phyloP scores from a whole-genome alignment of 768 basidiomycete species.

The Lepiota brunneoincarnata region DNA sequence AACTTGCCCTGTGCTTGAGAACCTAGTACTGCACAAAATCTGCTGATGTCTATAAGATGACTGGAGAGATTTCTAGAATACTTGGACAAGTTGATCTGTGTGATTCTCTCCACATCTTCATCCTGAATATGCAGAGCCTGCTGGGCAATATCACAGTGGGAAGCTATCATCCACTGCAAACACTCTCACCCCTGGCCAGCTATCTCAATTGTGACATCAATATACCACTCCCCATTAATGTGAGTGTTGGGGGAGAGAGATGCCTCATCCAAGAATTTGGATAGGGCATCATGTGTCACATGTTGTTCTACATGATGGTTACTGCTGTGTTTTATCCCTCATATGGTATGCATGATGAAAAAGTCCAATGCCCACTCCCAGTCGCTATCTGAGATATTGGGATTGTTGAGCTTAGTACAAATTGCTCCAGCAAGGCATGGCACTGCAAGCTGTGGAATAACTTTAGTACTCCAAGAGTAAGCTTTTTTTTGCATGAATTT shows the following conservation, averaged over 20 bases:
- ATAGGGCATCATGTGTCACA: background rate
- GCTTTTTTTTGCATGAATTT: slow-evolving; percentile 17
- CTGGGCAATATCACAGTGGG: background rate
- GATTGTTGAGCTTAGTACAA: slow-evolving; percentile 6
- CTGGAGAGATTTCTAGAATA: slow-evolving; percentile 18
- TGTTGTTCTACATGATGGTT: background rate
- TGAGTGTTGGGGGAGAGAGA: background rate
- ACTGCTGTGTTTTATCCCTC: slow-evolving; percentile 12
- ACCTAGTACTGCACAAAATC: slow-evolving; percentile 26
- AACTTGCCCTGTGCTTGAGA: slow-evolving; percentile 13
- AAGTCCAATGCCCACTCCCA: slow-evolving; percentile 3
- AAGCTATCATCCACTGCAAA: slow-evolving; percentile 14
- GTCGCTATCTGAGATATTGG: background rate
- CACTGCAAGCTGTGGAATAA: slow-evolving; percentile 12
- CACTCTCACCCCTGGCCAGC: slow-evolving; percentile 1
- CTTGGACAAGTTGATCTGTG: background rate
- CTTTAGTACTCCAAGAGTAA: slow-evolving; percentile 17
- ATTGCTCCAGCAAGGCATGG: slow-evolving; percentile 14
- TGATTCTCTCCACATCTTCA: slow-evolving; percentile 3
- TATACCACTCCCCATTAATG: slow-evolving; percentile 16
- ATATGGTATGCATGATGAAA: slow-evolving; percentile 11
- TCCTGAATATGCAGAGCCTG: background rate
- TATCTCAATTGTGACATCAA: slow-evolving; percentile 22
- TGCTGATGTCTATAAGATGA: slow-evolving; percentile 26
- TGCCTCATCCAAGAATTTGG: background rate